These are phyloP conservation scores for Westerdykella sp. DNA, from an alignment of 2,329 filamentous ascomycete species.

Conservation along the genomic window DNA sequence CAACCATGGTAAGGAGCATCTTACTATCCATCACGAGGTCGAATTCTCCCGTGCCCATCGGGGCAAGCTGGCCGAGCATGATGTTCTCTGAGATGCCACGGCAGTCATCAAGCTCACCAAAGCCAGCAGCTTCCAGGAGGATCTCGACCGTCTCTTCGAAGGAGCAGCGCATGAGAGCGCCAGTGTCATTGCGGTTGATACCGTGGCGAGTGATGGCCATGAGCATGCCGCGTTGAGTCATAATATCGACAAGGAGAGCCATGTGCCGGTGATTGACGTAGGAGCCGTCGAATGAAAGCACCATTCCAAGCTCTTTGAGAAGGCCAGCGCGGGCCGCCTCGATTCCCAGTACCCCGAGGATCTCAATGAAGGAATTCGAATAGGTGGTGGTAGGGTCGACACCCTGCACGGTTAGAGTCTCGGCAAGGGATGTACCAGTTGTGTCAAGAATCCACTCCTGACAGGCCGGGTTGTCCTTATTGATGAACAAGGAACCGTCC, in stretches of 20 bases:
- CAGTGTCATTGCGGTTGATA: slow-evolving; percentile 96
- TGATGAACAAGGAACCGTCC: slow-evolving; percentile 67
- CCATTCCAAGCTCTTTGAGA: slow-evolving; percentile 80
- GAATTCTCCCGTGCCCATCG: slow-evolving; percentile 94
- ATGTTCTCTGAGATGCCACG: slow-evolving; percentile 98
- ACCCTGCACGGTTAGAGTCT: slow-evolving; percentile 78
- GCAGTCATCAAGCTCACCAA: slow-evolving; percentile 94
- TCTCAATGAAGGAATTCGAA: slow-evolving; percentile 92
- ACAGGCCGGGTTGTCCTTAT: slow-evolving; percentile 67
- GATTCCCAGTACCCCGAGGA: slow-evolving; percentile 92
- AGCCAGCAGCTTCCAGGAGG: slow-evolving; percentile 87
- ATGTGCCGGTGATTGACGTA: slow-evolving; percentile 99
- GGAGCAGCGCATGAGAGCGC: slow-evolving; percentile 97
- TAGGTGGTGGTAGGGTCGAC: slow-evolving; percentile 82
- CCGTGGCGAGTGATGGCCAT: slow-evolving; percentile 97
- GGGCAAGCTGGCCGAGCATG: slow-evolving; percentile 94
- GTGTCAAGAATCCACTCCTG: slow-evolving; percentile 96
- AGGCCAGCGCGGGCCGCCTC: slow-evolving; percentile 85
- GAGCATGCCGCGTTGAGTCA: slow-evolving; percentile 90
- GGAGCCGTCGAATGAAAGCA: slow-evolving; percentile 96
- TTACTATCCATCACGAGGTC: slow-evolving; percentile 88
- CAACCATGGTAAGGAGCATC: slow-evolving; percentile 92
- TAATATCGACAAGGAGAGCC: slow-evolving; percentile 90
- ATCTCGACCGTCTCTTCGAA: slow-evolving; percentile 99
- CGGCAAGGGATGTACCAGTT: slow-evolving; percentile 76